Percentiles rank a stretch among this genome's conserved stretches.
phyloP scores from a whole-genome alignment of 2,329 filamentous ascomycete genomes.

The Penicillium palitans region DNA sequence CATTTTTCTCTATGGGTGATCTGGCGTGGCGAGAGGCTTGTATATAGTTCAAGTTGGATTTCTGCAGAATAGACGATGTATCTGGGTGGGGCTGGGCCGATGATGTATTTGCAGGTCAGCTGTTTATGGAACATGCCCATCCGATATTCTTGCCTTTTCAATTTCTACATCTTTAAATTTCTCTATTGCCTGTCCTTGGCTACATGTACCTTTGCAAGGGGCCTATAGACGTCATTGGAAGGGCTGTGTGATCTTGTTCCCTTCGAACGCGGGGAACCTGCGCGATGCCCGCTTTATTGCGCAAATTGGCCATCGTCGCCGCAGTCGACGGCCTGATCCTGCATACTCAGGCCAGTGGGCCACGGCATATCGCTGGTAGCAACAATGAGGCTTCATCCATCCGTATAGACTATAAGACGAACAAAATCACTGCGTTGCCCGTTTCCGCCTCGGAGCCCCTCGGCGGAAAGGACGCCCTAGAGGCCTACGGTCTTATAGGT shows the following conservation, averaged over 20 bases:
- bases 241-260: slow-evolving; percentile 2
- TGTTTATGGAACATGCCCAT: slow-evolving; percentile 20
- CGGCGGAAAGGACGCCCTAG: slow-evolving; percentile 43
- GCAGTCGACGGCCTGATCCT: slow-evolving; percentile 80
- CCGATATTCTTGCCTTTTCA: slow-evolving; percentile 12
- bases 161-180: slow-evolving; percentile 1
- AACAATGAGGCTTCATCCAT: slow-evolving; percentile 60
- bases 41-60: slow-evolving; percentile 24
- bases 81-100: slow-evolving; percentile 23
- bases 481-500: slow-evolving; percentile 60
- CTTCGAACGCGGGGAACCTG: slow-evolving; percentile 1
- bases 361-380: slow-evolving; percentile 43
- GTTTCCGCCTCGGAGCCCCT: slow-evolving; percentile 29
- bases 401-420: slow-evolving; percentile 68
- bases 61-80: slow-evolving; percentile 7
- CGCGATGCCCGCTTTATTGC: slow-evolving; percentile 72
- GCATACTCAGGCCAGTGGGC: slow-evolving; percentile 60
- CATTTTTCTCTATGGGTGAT: slow-evolving; percentile 16
- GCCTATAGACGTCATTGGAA: not conserved
- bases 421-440: slow-evolving; percentile 52
- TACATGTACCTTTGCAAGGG: not conserved
- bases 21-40: slow-evolving; percentile 21
- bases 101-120: slow-evolving; percentile 30
- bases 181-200: not conserved
- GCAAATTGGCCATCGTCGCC: slow-evolving; percentile 78